These are phyloP conservation scores for Oxytropis ochrocephala DNA, from an alignment of 306 rosid species.

Conservation along the genomic window DNA sequence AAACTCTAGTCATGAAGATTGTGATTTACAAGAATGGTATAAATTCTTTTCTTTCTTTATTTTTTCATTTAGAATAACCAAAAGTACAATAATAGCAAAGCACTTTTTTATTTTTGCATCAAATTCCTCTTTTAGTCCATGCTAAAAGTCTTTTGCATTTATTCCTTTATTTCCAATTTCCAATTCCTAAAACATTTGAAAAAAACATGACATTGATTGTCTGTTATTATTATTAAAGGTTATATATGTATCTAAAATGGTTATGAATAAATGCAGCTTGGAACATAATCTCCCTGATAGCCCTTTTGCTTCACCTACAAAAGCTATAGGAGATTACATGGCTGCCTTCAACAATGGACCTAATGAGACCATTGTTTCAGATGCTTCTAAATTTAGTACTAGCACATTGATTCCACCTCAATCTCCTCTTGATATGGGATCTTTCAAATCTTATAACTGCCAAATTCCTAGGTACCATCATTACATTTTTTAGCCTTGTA, in stretches of 20 bases:
- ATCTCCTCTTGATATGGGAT: slow-evolving; percentile 63
- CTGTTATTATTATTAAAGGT: background rate
- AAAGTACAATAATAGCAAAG: slow-evolving; percentile 21
- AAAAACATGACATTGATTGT: background rate
- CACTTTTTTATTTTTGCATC: slow-evolving; percentile 21
- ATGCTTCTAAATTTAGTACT: slow-evolving; percentile 40
- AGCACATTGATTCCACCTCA: slow-evolving; percentile 43
- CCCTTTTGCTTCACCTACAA: slow-evolving; percentile 94
- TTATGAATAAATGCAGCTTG: slow-evolving; percentile 58
- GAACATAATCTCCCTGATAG: slow-evolving; percentile 97
- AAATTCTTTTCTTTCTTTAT: background rate
- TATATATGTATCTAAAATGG: slow-evolving; percentile 1
- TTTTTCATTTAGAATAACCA: slow-evolving; percentile 14
- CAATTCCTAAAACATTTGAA: background rate
- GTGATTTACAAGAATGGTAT: slow-evolving; percentile 70
- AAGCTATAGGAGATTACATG: slow-evolving; percentile 47
- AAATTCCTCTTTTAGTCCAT: slow-evolving; percentile 27
- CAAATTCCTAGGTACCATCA: slow-evolving; percentile 76
- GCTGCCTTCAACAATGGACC: slow-evolving; percentile 38
- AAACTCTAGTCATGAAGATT: slow-evolving; percentile 42
- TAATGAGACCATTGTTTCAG: slow-evolving; percentile 41
- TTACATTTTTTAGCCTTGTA: background rate
- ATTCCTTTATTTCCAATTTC: slow-evolving; percentile 16
- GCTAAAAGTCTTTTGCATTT: slow-evolving; percentile 24
- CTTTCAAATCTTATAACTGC: slow-evolving; percentile 81